These are phyloP conservation scores for Verticillium alfalfae DNA, from an alignment of 2,329 filamentous ascomycete genomes.

Conservation along the genomic window DNA sequence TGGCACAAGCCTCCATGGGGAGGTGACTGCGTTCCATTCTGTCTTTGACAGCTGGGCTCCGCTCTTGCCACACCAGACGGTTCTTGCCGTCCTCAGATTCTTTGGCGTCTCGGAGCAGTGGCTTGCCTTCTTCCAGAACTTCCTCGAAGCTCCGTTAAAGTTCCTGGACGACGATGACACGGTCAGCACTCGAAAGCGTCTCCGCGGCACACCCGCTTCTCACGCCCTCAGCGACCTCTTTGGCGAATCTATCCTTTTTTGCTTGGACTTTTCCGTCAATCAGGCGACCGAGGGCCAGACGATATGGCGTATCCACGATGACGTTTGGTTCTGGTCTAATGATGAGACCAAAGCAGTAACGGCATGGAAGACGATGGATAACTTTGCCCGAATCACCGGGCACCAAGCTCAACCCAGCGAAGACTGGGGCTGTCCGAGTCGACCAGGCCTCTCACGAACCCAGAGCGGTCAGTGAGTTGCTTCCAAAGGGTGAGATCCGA, in stretches of 20 bases:
- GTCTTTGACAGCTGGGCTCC: constrained; percentile 39
- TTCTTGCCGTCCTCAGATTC: constrained; percentile 51
- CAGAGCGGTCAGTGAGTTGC: constrained; percentile 18
- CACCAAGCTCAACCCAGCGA: constrained; percentile 46
- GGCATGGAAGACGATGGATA: constrained; percentile 53
- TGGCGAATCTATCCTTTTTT: constrained; percentile 57
- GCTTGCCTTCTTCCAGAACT: constrained; percentile 53
- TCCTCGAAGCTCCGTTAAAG: constrained; percentile 53
- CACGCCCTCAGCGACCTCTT: constrained; percentile 55
- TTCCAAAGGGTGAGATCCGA: constrained; percentile 43
- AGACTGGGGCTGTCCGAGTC: constrained; percentile 43
- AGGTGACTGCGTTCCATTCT: constrained; percentile 39
- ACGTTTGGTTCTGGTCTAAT: constrained; percentile 62
- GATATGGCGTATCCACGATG: constrained; percentile 57
- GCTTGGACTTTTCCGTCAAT: constrained; percentile 60
- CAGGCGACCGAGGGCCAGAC: constrained; percentile 44
- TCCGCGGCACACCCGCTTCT: constrained; percentile 53
- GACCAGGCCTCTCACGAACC: constrained; percentile 13
- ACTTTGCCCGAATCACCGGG: constrained; percentile 53
- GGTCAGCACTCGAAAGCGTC: constrained; percentile 35
- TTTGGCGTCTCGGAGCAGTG: constrained; percentile 52
- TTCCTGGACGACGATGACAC: constrained; percentile 48
- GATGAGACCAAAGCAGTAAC: constrained; percentile 44
- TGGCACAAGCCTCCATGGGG: constrained; percentile 36
- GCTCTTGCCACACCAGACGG: constrained; percentile 47